These are phyloP conservation scores for Inga leiocalycina DNA, from an alignment of 306 rosid species.

Conservation along the genomic window DNA sequence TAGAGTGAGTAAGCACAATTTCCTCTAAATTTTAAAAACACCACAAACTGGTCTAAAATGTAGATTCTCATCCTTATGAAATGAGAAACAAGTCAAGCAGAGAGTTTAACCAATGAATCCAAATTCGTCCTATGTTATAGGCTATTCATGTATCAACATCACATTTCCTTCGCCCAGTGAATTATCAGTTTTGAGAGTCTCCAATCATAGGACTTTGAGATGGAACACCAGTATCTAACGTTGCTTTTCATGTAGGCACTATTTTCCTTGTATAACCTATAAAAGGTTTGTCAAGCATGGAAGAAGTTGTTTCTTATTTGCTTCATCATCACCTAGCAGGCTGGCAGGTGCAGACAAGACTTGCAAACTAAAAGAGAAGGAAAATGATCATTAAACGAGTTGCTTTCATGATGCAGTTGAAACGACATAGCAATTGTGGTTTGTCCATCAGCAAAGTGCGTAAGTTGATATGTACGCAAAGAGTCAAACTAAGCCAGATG, in stretches of 20 bases:
- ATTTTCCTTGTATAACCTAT: neutral
- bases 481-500: neutral
- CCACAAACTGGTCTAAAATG: neutral
- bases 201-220: neutral
- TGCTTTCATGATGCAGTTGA: neutral
- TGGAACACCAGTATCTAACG: neutral
- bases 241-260: neutral
- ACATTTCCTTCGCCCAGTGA: neutral
- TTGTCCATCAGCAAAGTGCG: neutral
- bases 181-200: neutral
- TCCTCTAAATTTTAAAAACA: neutral
- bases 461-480: neutral
- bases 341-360: constrained; percentile 4
- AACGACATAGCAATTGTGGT: neutral
- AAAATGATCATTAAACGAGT: neutral
- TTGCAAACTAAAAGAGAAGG: constrained; percentile 16
- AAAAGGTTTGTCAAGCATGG: neutral
- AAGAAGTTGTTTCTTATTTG: neutral
- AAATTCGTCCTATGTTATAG: neutral
- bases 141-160: constrained; percentile 2
- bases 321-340: constrained; percentile 10
- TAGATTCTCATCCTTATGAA: constrained; percentile 6
- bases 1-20: neutral
- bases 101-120: neutral
- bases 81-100: neutral